Evolutionary conservation across 2,329 filamentous ascomycete genomes (phyloP), one percentile per base, ranked within the genome.

Genomic region (Ophiocordyceps unilateralis): DNA sequence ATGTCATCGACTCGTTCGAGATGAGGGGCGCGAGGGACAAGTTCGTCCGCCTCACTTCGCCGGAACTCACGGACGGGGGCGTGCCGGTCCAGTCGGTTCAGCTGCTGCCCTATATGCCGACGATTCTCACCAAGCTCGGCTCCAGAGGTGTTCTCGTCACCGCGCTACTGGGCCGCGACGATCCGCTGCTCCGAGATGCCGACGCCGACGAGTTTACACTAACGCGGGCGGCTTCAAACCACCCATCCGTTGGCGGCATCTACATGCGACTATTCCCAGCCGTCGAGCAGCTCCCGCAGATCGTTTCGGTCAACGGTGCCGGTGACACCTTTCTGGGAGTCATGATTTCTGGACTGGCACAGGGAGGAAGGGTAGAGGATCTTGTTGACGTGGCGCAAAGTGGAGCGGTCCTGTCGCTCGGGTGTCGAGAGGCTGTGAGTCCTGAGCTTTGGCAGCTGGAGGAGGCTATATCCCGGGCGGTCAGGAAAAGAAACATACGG

Each of bases 271-370:
- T 75, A 19, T 83, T 85, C 57, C 76, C 83, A 0, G 68, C 82
- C 0, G 74, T 73, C 1, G 77, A 83, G 55, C 62, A 66, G 15
- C 69, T 94, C 0, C 62, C 72, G 19, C 76, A 91, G 22, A 69
- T 93, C 1, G 77, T 89, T 1, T 94, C 86, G 40, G 89, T 96
- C 10, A 96, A 96, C 57, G 91, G 89, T 0, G 87, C 86, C 2
- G 91, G 91, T 0, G 91, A 98, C 61, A 95, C 91, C 0, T 88
- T 96, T 58, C 67, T 93, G 9, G 91, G 89, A 0, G 81, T 87
- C 14, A 52, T 95, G 44, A 66, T 94, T n/a, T 81, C 86, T 1
- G 85, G 83, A 0, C 58, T 96, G 49, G 78, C 78, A 0, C 73
- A 69, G 52, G 71, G 71, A 0, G 70, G 68, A 3, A 63, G 62